These are phyloP conservation scores for Mercurialis annua DNA, from an alignment of 345 rosid genomes.

Conservation along the genomic window DNA sequence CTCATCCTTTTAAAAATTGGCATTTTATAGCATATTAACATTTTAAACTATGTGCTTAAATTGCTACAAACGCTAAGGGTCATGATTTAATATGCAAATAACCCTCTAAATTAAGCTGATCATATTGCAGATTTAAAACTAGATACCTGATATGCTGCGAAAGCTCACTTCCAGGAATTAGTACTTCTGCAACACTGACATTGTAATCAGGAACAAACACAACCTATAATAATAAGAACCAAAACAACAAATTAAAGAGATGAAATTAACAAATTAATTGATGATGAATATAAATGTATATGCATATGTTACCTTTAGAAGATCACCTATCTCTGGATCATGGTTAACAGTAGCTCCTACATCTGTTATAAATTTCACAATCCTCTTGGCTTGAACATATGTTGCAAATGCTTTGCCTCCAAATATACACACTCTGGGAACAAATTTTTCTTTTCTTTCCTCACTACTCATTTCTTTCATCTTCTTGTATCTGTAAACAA, in stretches of 20 bases:
- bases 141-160: conserved; percentile 52
- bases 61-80: too few species aligned
- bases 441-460: conserved; percentile 49
- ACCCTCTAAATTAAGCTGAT: too few species aligned
- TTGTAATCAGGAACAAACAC: conserved; percentile 55
- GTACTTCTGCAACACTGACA: conserved; percentile 47
- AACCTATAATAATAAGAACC: conserved; percentile 27
- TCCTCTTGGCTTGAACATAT: conserved; percentile 78
- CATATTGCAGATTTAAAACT: too few species aligned
- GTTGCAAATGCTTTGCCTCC: conserved; percentile 87
- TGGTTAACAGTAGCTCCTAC: conserved; percentile 63
- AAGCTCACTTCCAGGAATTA: conserved; percentile 52
- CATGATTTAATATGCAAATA: too few species aligned
- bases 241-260: neutral
- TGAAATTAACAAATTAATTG: neutral
- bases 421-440: conserved; percentile 71
- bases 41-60: too few species aligned
- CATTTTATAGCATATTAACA: too few species aligned
- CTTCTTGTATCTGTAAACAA: conserved; percentile 66
- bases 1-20: too few species aligned
- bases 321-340: conserved; percentile 73
- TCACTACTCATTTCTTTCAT: conserved; percentile 68
- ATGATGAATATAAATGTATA: neutral
- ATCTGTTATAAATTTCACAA: conserved; percentile 69
- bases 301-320: conserved; percentile 82